Evolutionary conservation across 2,329 filamentous ascomycete genomes (phyloP), one percentile per base, ranked within the genome.

Genomic region (Cladophialophora bantiana): DNA sequence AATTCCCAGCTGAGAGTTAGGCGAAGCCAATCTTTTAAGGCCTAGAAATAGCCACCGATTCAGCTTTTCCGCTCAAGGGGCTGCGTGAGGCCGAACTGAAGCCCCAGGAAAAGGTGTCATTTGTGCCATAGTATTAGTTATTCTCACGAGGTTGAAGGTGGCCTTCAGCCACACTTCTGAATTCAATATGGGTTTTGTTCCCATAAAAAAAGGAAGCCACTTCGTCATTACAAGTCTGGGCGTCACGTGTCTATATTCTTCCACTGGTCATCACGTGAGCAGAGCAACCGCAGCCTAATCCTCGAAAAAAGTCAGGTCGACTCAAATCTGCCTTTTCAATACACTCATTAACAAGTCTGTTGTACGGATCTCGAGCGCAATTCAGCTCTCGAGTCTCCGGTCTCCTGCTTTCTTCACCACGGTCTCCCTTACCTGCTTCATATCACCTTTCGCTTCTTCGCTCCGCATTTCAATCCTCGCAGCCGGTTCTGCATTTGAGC

Each of bases 401-500:
- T 40, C 1, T 4, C 36, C 7, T 50, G n/a, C 9, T 20, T 26
- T 59, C 15, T 20, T 32, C 56, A 66, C 52, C 36, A 69, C 64
- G 65, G 35, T 68, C 35, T 57, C 66, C 58, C 42, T 26, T 40
- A 59, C 34, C 32, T 42, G 42, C n/a, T 57, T 52, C 18, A 53
- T 50, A 7, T 63, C 52, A 4, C 18, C 81, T 74, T 87, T 87
- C 83, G 75, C 82, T 88, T 87, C 86, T 85, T 71, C 78, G 69
- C 79, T 77, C 77, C 76, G 78, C 76, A 81, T 86, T 80, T 78
- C 79, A 77, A 80, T 81, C 76, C 77, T 82, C 81, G 88, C 88
- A 89, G 88, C 88, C 83, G 86, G 88, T 82, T 84, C 88, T 90
- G 88, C 87, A 72, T 83, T 86, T 84, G 74, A 78, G 77, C 76